Percentiles rank a stretch among this genome's conserved stretches.
phyloP scores from a whole-genome alignment of 352 stramenopile species.

The Globisporangium megalacanthum region DNA sequence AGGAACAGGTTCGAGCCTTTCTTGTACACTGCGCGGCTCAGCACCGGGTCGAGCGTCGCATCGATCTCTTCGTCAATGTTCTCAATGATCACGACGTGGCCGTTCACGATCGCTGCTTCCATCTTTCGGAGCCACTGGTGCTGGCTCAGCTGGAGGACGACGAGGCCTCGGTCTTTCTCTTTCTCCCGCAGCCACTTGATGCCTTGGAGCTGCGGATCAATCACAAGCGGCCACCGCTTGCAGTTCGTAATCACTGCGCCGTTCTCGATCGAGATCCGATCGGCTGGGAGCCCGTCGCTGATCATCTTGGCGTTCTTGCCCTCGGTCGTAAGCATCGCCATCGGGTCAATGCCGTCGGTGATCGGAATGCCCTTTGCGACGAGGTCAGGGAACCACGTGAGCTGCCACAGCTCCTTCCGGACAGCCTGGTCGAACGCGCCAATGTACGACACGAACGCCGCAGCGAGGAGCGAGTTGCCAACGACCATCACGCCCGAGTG shows the following conservation, averaged over 20 bases:
- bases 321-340: slow-evolving; percentile 95
- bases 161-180: slow-evolving; percentile 89
- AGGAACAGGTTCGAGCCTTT: slow-evolving; percentile 94
- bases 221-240: slow-evolving; percentile 97
- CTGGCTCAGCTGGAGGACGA: slow-evolving; percentile 94
- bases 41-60: slow-evolving; percentile 93
- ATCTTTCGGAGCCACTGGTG: slow-evolving; percentile 96
- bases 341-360: slow-evolving; percentile 92
- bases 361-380: slow-evolving; percentile 90
- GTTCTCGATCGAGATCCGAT: slow-evolving; percentile 98
- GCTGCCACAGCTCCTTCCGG: slow-evolving; percentile 75
- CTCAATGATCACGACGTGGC: slow-evolving; percentile 95
- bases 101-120: slow-evolving; percentile 93
- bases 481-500: slow-evolving; percentile 93
- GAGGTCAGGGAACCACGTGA: slow-evolving; percentile 87
- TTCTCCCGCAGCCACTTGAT: slow-evolving; percentile 98
- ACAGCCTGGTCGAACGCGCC: slow-evolving; percentile 95
- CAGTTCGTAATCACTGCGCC: slow-evolving; percentile 96
- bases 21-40: slow-evolving; percentile 95
- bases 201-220: slow-evolving; percentile 96
- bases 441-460: slow-evolving; percentile 97
- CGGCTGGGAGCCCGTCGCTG: slow-evolving; percentile 94
- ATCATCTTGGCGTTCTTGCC: slow-evolving; percentile 98
- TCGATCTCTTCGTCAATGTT: slow-evolving; percentile 98
- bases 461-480: slow-evolving; percentile 95